Base-by-base conservation (phyloP, 495 filamentous ascomycete genomes). In the Peziza echinospora region DNA sequence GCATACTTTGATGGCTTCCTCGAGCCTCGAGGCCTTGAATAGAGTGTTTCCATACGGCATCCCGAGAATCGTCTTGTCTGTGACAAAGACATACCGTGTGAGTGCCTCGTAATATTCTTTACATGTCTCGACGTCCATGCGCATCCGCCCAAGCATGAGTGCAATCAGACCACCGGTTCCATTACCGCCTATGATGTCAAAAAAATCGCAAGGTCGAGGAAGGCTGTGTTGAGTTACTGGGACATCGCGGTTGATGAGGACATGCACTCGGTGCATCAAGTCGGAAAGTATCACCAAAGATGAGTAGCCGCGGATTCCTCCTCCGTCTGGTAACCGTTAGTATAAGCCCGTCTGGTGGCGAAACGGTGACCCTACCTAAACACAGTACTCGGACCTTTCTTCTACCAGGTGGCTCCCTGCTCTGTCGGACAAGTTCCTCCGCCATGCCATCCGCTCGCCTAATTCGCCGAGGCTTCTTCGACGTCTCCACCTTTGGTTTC, bases 211-310 rank as follows among this genome's bases (percentile, higher is more conserved):
- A 43, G 78, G 78, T 54, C 77, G 79, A 22, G 79, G 79, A 41
- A 82, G 75, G 50, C 82, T 68, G 47, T 80, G 72, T 52, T 70
- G 65, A 47, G 72, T 72, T 34, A 74, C 74, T 6, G 75, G 72
- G 42, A 76, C 72, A 50, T 76, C 78, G 21, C 70, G 72, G 21
- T 71, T 67, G 57, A 80, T 72, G 77, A 80, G 79, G 21, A 43
- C 41, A 23, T 43, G 21, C 11, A 43, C 11, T 11, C n/a, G 41
- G 22, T 43, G 80, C 89, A 97, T 97, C 40, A 97, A 69, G 64
- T 92, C 84, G 65, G 91, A 83, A 46, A 97, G 75, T 47, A 96
- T 78, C 51, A 94, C 81, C 59, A 97, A 78, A 72, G 93, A 93
- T 43, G 86, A 94, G 67, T 93, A 99, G 34, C 89, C 89, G 51